phyloP scores from a whole-genome alignment of 2,329 filamentous ascomycete species.

The Epichloe baconii region DNA sequence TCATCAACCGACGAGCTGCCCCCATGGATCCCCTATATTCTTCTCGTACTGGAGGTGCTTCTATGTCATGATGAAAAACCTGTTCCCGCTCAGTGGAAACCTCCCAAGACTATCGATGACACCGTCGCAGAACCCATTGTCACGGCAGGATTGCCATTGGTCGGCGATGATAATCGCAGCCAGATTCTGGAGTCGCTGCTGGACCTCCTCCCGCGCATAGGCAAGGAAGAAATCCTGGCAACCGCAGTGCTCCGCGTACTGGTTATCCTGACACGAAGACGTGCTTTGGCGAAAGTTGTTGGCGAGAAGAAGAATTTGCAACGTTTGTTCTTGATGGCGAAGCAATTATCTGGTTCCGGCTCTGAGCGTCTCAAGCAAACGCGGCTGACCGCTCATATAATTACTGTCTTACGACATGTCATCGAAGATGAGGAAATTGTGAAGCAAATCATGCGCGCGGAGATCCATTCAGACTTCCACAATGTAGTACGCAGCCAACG shows the following conservation, averaged over 20 bases:
- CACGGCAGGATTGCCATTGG: slow-evolving; percentile 43
- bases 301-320: slow-evolving; percentile 84
- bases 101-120: slow-evolving; percentile 37
- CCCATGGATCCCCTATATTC: slow-evolving; percentile 81
- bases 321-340: slow-evolving; percentile 86
- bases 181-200: slow-evolving; percentile 65
- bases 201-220: slow-evolving; percentile 70
- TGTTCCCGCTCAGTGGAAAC: slow-evolving; percentile 56
- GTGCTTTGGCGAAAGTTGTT: slow-evolving; percentile 59
- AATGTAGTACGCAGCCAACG: slow-evolving; percentile 36
- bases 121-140: slow-evolving; percentile 41
- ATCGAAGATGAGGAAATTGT: slow-evolving; percentile 88
- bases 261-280: slow-evolving; percentile 73
- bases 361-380: slow-evolving; percentile 55
- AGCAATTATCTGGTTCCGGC: slow-evolving; percentile 71
- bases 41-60: slow-evolving; percentile 80
- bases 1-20: slow-evolving; percentile 65
- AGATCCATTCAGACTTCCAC: slow-evolving; percentile 71
- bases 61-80: slow-evolving; percentile 84
- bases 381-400: slow-evolving; percentile 47
- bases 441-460: slow-evolving; percentile 80
- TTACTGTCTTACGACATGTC: slow-evolving; percentile 82
- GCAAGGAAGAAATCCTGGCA: slow-evolving; percentile 75
- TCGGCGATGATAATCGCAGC: slow-evolving; percentile 50
- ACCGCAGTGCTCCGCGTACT: slow-evolving; percentile 72